Base-by-base conservation (phyloP, 176 grass and related monocot species). In the Raddia guianensis region DNA sequence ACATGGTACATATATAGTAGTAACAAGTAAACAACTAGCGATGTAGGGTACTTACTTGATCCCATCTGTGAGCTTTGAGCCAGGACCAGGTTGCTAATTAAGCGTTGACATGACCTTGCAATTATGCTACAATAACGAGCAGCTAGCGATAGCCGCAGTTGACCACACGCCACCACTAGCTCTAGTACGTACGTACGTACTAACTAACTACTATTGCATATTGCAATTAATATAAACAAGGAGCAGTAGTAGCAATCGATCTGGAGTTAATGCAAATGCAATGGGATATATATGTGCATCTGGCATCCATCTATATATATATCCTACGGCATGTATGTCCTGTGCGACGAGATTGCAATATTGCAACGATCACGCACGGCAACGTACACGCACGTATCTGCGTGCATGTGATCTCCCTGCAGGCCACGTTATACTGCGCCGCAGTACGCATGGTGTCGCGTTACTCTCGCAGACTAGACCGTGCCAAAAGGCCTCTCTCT, bases 351-450 rank as follows among this genome's bases (percentile, higher is more conserved):
- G 52, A 21, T 45, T 40, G 37, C 37, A 40, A 40, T 40, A 40
- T 40, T 40, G 37, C 37, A 40, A 40, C 37, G 27, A 40, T 40
- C 37, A 40, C 37, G 4, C 37, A 40, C 37, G 4, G 34, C 37
- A 75, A 46, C 34, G 44, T 13, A 44, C 52, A 21, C 7, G 45
- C 15, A 73, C 9, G 35, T 16, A 33, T 73, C 8, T 44, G 9
- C 2, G 9, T 63, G 58, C 80, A 82, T 74, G 71, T 67, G 81
- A 57, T 33, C 18, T 42, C 18, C 46, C 10, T 57, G 40, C 72
- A 66, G 69, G 71, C 12, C 40, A 48, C 44, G 45, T 8, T 70
- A 70, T 47, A 48, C 43, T 16, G 20, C 7, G 44, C 67, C 47
- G 16, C 79, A 71, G 61, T 51, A 48, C 72, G 47, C 48, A 21